A percentile compares a stretch with the other conserved stretches of the same genome.
Evolutionary conservation across 2,329 filamentous ascomycete species (phyloP).

Genomic region (Tolypocladium sp.): DNA sequence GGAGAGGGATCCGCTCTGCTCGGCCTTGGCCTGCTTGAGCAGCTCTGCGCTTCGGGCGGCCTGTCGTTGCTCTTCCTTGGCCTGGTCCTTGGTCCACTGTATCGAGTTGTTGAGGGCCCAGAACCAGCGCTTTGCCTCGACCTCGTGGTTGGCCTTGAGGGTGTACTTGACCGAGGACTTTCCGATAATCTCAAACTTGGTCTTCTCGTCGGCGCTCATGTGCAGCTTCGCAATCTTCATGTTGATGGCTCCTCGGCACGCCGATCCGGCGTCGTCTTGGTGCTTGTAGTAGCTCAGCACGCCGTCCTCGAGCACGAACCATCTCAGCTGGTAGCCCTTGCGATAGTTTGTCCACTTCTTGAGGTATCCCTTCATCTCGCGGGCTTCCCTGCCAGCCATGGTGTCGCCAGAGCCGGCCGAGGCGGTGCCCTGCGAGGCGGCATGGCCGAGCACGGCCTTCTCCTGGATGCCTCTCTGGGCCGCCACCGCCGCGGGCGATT

Average conservation of each 20-base stretch:
- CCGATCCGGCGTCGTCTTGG: slow-evolving; percentile 92
- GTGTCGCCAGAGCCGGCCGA: slow-evolving; percentile 47
- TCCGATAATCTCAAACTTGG: slow-evolving; percentile 93
- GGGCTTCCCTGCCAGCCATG: slow-evolving; percentile 71
- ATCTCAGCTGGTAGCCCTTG: slow-evolving; percentile 89
- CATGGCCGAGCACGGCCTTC: slow-evolving; percentile 83
- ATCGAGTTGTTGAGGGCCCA: slow-evolving; percentile 99
- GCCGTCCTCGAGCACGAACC: slow-evolving; percentile 96
- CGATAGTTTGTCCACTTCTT: slow-evolving; percentile 99
- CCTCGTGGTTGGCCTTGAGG: slow-evolving; percentile 93
- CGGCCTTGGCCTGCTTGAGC: slow-evolving; percentile 69
- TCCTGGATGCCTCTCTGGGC: slow-evolving; percentile 95
- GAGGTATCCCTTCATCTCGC: slow-evolving; percentile 96
- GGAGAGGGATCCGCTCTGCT: slow-evolving; percentile 49
- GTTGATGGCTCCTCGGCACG: slow-evolving; percentile 95
- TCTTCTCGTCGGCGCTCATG: slow-evolving; percentile 97
- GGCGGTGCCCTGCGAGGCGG: slow-evolving; percentile 45
- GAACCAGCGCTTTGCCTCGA: slow-evolving; percentile 97
- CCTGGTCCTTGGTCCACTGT: slow-evolving; percentile 96
- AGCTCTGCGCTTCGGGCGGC: slow-evolving; percentile 66
- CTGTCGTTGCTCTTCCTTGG: slow-evolving; percentile 77
- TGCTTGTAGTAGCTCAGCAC: slow-evolving; percentile 99
- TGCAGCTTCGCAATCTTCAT: slow-evolving; percentile 93
- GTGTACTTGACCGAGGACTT: slow-evolving; percentile 99
- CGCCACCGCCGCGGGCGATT: slow-evolving; percentile 85